These are phyloP conservation scores for Lotus japonicus DNA, from an alignment of 306 rosid species.

Conservation along the genomic window DNA sequence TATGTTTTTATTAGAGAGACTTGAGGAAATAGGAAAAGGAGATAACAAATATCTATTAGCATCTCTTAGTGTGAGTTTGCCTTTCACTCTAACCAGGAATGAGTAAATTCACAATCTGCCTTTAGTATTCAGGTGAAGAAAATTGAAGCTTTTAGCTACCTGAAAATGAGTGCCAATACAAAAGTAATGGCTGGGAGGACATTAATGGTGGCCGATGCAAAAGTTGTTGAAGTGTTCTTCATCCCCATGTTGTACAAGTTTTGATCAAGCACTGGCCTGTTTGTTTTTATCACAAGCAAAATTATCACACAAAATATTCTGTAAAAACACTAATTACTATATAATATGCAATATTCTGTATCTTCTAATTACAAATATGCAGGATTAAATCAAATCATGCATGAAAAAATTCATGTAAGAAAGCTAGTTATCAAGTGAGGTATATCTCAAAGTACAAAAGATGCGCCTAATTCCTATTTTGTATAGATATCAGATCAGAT, in stretches of 20 bases:
- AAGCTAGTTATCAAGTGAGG: background rate
- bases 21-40: no score
- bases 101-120: no score
- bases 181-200: slow-evolving; percentile 92
- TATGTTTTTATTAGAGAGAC: no score
- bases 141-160: slow-evolving; percentile 38
- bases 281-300: slow-evolving; percentile 1
- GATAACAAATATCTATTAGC: no score
- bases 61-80: no score
- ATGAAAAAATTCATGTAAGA: background rate
- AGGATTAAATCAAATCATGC: slow-evolving; percentile 1
- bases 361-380: background rate
- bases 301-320: background rate
- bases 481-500: background rate
- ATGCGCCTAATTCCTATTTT: slow-evolving; percentile 10
- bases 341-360: background rate
- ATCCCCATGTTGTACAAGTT: slow-evolving; percentile 84
- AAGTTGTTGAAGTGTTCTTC: slow-evolving; percentile 89
- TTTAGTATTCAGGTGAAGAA: no score
- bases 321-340: background rate
- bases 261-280: slow-evolving; percentile 98
- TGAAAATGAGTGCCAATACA: slow-evolving; percentile 77
- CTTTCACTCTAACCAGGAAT: no score
- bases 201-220: slow-evolving; percentile 67
- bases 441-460: slow-evolving; percentile 8